A percentile compares a stretch with the other conserved stretches of the same genome.
Evolutionary conservation across 78 protist species (phyloP).

Genomic region (Bigelowiella natans): DNA sequence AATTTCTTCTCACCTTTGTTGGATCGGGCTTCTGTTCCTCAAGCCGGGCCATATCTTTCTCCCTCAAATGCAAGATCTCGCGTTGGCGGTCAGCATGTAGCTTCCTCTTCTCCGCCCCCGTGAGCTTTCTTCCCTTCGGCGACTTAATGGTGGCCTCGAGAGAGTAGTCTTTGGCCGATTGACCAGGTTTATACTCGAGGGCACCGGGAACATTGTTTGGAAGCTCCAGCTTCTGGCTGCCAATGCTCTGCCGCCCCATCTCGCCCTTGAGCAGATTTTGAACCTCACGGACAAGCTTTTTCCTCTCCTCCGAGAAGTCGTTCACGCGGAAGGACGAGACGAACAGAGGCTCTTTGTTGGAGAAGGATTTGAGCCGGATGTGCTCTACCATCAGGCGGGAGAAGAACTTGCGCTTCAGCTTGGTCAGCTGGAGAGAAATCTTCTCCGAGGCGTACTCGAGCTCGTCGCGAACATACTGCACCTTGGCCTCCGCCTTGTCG

Average conservation of each 20-base stretch:
- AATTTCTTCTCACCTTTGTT: not conserved
- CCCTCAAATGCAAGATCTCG: not conserved
- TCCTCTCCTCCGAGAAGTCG: not conserved
- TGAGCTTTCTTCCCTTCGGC: not conserved
- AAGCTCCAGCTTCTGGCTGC: not conserved
- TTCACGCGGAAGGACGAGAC: conserved; percentile 13
- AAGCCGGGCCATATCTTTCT: conserved; percentile 3
- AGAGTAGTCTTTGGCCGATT: not conserved
- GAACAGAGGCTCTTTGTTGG: not conserved
- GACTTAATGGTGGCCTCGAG: not conserved
- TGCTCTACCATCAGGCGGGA: not conserved
- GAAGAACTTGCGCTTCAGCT: conserved; percentile 10
- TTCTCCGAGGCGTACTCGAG: conserved; percentile 27
- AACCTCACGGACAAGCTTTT: conserved; percentile 16
- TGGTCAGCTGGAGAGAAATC: not conserved
- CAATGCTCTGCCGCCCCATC: not conserved
- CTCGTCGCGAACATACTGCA: conserved; percentile 8
- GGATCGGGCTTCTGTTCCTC: not conserved
- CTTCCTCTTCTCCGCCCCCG: not conserved
- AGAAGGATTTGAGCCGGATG: not conserved
- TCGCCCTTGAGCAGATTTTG: conserved; percentile 21
- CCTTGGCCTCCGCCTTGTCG: not conserved
- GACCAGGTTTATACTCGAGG: not conserved
- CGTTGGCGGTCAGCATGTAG: not conserved
- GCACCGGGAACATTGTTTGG: not conserved